phyloP scores from a whole-genome alignment of 768 basidiomycete species.

The Auricularia sp. region DNA sequence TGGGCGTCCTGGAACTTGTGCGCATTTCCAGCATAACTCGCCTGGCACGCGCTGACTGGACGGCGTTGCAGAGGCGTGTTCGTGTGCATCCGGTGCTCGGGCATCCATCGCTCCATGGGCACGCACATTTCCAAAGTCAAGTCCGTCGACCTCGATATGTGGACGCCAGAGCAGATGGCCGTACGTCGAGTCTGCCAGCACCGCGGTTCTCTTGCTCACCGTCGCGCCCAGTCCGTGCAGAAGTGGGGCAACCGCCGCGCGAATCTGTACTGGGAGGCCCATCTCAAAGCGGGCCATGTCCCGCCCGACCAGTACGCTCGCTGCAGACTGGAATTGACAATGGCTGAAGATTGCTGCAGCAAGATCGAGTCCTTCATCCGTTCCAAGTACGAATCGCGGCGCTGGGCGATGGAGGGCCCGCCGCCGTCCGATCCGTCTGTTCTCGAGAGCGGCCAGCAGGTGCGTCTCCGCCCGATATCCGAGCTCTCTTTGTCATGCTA shows the following conservation, averaged over 20 bases:
- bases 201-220: not conserved
- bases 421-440: conserved; percentile 71
- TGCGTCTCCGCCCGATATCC: not conserved
- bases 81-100: conserved; percentile 94
- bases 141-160: conserved; percentile 92
- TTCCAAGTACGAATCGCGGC: conserved; percentile 86
- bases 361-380: conserved; percentile 98
- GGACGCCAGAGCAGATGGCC: conserved; percentile 97
- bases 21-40: conserved; percentile 14
- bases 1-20: conserved; percentile 98
- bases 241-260: conserved; percentile 93
- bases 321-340: not conserved
- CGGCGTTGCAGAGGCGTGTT: conserved; percentile 62
- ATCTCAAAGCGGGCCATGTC: conserved; percentile 80
- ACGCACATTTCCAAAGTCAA: conserved; percentile 97
- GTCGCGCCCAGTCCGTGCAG: conserved; percentile 51
- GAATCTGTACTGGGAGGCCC: conserved; percentile 96
- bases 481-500: not conserved
- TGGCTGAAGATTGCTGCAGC: conserved; percentile 29
- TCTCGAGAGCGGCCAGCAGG: conserved; percentile 40
- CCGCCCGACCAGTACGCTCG: conserved; percentile 86
- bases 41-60: not conserved
- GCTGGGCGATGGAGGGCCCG: conserved; percentile 92
- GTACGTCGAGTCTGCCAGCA: conserved; percentile 30
- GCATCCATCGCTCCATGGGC: conserved; percentile 95